Base-by-base conservation (phyloP, 2,329 filamentous ascomycete genomes). In the Plenodomus lindquistii region DNA sequence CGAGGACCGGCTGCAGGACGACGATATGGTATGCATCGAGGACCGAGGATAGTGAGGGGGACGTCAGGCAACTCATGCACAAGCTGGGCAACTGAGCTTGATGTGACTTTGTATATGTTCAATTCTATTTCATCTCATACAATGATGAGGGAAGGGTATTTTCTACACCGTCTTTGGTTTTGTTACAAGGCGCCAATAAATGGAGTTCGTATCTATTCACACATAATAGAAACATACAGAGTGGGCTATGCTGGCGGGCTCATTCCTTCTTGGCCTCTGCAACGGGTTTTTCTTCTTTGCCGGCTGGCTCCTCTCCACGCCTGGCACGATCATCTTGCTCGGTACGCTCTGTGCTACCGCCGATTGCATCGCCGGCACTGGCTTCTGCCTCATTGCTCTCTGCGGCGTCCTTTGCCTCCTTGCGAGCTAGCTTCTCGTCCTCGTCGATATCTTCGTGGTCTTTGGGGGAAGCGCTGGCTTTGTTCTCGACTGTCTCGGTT, bases 391-490 rank as follows among this genome's bases (percentile, higher is more conserved):
- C 66, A 21, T 59, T 57, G 41, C 50, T 54, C 45, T 66, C 62
- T 36, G 56, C 58, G 13, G 48, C 50, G 16, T 55, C 59, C 38
- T 63, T 59, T 16, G 49, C 55, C 35, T 64, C 59, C 37, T 54
- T 54, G 13, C 49, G 42, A 48, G 65, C 63, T 5, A 86, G 82
- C 70, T 91, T 88, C 58, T 96, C 91, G 77, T 93, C 91, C 73
- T 97, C 94, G 66, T 97, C 93, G 62, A 97, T 97, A 70, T 97
- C 84, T 54, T 96, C 90, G 22, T 86, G 85, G 64, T 97, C 94
- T 67, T 91, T 89, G 1, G 89, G 89, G 8, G 87, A 87, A 29
- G 86, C 81, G 42, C 88, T 81, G 11, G 89, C 89, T 65, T 85
- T 85, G 71, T 89, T 85, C 74, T 89, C 90, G 19, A 64, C 61